phyloP scores from a whole-genome alignment of 768 basidiomycete genomes.

The Nidularia sp. region DNA sequence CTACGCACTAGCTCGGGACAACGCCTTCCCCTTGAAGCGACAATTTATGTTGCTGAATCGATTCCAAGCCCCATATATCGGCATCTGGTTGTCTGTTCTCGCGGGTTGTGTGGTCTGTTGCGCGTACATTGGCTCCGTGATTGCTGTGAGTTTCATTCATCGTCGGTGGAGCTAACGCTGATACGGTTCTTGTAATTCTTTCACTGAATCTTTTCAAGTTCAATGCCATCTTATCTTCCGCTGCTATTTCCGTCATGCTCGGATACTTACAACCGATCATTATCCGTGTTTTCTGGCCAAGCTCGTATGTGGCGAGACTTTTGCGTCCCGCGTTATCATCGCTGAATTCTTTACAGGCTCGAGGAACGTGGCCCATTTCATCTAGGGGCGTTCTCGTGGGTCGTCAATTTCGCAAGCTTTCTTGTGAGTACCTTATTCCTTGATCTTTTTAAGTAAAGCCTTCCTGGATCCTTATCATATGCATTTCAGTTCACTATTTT shows the following conservation, averaged over 20 bases:
- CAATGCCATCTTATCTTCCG: slow-evolving; percentile 53
- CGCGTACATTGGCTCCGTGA: slow-evolving; percentile 52
- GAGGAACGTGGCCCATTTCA: slow-evolving; percentile 44
- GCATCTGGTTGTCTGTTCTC: slow-evolving; percentile 51
- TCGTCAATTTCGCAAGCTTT: slow-evolving; percentile 44
- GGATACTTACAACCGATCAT: slow-evolving; percentile 55
- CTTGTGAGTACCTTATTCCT: slow-evolving; percentile 23
- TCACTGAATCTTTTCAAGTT: slow-evolving; percentile 24
- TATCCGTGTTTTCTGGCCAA: slow-evolving; percentile 55
- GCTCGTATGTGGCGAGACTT: slow-evolving; percentile 28
- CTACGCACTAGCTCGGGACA: slow-evolving; percentile 53
- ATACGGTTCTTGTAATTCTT: no score
- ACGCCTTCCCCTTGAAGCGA: slow-evolving; percentile 43
- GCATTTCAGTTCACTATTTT: slow-evolving; percentile 41
- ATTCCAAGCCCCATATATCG: slow-evolving; percentile 50
- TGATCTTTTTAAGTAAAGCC: not conserved
- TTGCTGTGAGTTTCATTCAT: slow-evolving; percentile 36
- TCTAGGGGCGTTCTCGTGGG: slow-evolving; percentile 49
- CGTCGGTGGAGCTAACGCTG: no score
- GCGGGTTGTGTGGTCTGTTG: slow-evolving; percentile 52
- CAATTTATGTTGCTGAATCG: slow-evolving; percentile 48
- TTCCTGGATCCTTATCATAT: not conserved
- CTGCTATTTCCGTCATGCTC: slow-evolving; percentile 55
- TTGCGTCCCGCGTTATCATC: not conserved
- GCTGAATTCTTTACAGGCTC: slow-evolving; percentile 25